These are phyloP conservation scores for Starmerella stigmatis DNA, from an alignment of 805 yeast genomes.

Conservation along the genomic window DNA sequence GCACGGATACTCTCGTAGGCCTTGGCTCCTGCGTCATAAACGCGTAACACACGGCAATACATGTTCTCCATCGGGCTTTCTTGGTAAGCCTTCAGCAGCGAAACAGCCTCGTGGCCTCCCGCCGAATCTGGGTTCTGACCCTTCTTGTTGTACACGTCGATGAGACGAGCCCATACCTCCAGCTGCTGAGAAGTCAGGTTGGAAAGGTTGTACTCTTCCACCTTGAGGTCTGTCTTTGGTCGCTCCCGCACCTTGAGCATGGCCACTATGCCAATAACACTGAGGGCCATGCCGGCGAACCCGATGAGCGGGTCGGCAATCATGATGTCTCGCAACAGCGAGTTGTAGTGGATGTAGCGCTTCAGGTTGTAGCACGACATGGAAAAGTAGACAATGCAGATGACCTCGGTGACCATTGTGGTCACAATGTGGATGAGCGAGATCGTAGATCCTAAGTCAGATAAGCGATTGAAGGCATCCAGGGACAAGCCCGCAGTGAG, in stretches of 20 bases:
- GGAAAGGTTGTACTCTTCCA: constrained; percentile 28
- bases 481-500: constrained; percentile 20
- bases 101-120: constrained; percentile 29
- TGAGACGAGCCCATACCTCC: constrained; percentile 28
- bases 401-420: constrained; percentile 12
- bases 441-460: constrained; percentile 18
- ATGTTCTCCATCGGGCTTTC: constrained; percentile 25
- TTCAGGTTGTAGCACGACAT: constrained; percentile 17
- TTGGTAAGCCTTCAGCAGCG: constrained; percentile 29
- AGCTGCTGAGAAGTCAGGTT: constrained; percentile 24
- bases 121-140: constrained; percentile 28
- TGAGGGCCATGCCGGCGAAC: constrained; percentile 20
- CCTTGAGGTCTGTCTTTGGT: constrained; percentile 27
- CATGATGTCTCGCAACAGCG: constrained; percentile 18
- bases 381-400: constrained; percentile 23
- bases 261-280: constrained; percentile 23
- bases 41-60: constrained; percentile 29
- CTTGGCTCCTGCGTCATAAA: constrained; percentile 25
- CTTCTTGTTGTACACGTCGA: constrained; percentile 27
- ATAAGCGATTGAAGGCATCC: constrained; percentile 24
- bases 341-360: not conserved
- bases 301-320: constrained; percentile 24
- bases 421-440: constrained; percentile 20
- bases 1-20: constrained; percentile 28
- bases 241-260: constrained; percentile 21